Percentiles rank a stretch among this genome's conserved stretches.
These are phyloP conservation scores for Rugonectria rugulosa DNA, from an alignment of 2,329 filamentous ascomycete species.

Conservation along the genomic window DNA sequence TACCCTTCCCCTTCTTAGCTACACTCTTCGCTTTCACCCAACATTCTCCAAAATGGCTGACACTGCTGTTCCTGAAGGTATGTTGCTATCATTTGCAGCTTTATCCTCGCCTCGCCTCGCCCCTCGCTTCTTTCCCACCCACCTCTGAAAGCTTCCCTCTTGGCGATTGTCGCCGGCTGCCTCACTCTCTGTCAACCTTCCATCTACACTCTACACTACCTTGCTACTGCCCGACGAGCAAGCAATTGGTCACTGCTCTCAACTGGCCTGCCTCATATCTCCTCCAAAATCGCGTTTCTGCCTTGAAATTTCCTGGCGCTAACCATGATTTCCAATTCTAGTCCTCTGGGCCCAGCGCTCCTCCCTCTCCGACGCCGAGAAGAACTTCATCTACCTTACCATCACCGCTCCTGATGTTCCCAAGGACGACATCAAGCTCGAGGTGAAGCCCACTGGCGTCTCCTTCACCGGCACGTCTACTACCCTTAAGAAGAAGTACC, in stretches of 20 bases:
- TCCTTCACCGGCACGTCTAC: conserved; percentile 84
- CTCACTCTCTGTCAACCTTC: not conserved
- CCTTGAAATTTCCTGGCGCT: conserved; percentile 12
- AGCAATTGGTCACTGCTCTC: not conserved
- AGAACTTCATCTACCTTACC: conserved; percentile 95
- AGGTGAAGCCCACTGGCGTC: conserved; percentile 79
- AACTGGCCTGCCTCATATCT: not conserved
- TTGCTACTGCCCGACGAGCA: not conserved
- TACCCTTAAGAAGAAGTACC: conserved; percentile 86
- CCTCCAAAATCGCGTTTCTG: not conserved
- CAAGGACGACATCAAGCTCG: conserved; percentile 77
- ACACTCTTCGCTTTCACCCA: not conserved
- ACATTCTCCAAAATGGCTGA: conserved; percentile 31
- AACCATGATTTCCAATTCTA: conserved; percentile 47
- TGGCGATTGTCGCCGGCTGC: conserved; percentile 2
- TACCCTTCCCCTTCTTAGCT: conserved; percentile 30
- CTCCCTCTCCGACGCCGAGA: conserved; percentile 76
- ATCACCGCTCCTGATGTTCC: conserved; percentile 88
- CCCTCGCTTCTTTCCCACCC: not conserved
- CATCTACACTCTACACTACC: not conserved
- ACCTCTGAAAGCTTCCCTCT: not conserved
- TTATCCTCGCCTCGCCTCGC: conserved; percentile 1
- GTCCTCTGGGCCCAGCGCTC: conserved; percentile 99
- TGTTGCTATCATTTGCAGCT: conserved; percentile 25
- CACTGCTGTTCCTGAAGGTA: conserved; percentile 49